These are phyloP conservation scores for Cochlearia excelsa DNA, from an alignment of 345 rosid species.

Conservation along the genomic window DNA sequence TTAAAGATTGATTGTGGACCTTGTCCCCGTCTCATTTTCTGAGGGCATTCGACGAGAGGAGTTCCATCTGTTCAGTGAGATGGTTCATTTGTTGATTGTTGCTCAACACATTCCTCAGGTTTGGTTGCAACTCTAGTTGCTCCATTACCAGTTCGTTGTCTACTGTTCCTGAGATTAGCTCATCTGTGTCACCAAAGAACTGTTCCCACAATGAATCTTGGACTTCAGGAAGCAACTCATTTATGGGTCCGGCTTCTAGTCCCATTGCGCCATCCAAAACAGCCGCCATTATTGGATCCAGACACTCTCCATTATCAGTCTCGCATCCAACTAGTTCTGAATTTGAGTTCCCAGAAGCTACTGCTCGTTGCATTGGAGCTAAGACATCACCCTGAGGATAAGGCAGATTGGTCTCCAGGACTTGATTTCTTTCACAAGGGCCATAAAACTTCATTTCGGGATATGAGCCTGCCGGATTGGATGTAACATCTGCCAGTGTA, in stretches of 20 bases:
- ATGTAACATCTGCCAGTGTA: conserved; percentile 47
- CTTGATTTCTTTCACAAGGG: conserved; percentile 27
- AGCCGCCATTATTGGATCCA: conserved; percentile 46
- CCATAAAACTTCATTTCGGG: conserved; percentile 20
- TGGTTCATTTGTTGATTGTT: conserved; percentile 51
- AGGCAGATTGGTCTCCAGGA: conserved; percentile 25
- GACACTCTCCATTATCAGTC: conserved; percentile 42
- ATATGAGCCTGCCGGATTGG: conserved; percentile 40
- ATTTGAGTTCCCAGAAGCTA: conserved; percentile 36
- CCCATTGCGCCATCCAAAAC: conserved; percentile 40
- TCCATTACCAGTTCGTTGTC: conserved; percentile 38
- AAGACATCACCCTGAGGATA: conserved; percentile 26
- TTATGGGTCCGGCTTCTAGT: conserved; percentile 40
- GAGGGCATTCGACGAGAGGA: conserved; percentile 47
- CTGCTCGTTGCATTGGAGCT: conserved; percentile 33
- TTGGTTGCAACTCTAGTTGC: conserved; percentile 36
- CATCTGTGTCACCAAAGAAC: conserved; percentile 56
- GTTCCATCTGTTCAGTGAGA: conserved; percentile 78
- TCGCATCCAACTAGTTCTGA: conserved; percentile 44
- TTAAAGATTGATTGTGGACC: conserved; percentile 8
- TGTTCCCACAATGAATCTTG: conserved; percentile 66
- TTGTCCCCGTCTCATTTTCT: conserved; percentile 32
- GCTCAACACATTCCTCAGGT: conserved; percentile 42
- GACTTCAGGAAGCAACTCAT: conserved; percentile 52
- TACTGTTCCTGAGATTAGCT: conserved; percentile 45